Percentiles rank a stretch among this genome's conserved stretches.
phyloP scores from a whole-genome alignment of 2,329 filamentous ascomycete genomes.

The Botrytis fabae region DNA sequence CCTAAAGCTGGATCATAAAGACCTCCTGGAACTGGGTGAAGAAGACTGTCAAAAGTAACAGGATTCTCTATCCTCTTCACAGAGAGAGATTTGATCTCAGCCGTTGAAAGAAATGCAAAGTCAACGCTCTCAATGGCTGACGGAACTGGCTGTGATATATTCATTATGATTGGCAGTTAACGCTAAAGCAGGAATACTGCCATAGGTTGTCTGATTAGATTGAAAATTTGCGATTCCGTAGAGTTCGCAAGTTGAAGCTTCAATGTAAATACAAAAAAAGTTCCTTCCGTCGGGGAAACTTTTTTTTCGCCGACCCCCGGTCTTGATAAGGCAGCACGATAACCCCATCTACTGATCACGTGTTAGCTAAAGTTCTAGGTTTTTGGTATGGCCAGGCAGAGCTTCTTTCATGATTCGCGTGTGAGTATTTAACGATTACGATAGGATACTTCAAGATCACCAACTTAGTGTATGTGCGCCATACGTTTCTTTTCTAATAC shows the following conservation, averaged over 20 bases:
- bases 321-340: constrained; percentile 21
- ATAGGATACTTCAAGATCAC: background rate
- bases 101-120: constrained; percentile 79
- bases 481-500: background rate
- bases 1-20: constrained; percentile 91
- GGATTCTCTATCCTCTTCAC: constrained; percentile 93
- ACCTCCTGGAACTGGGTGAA: constrained; percentile 86
- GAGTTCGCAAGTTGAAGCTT: constrained; percentile 16
- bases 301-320: constrained; percentile 20
- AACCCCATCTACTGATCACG: background rate
- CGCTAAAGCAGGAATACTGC: constrained; percentile 24
- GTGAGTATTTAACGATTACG: background rate
- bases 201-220: constrained; percentile 19
- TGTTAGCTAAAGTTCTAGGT: background rate
- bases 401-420: background rate
- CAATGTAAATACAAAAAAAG: constrained; percentile 20
- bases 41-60: constrained; percentile 87
- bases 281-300: constrained; percentile 16
- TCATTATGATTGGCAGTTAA: constrained; percentile 50
- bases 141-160: constrained; percentile 76
- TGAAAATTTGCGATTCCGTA: constrained; percentile 3
- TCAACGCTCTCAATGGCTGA: constrained; percentile 85
- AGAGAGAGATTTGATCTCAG: constrained; percentile 85
- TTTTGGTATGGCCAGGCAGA: background rate
- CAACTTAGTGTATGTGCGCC: background rate